Evolutionary conservation across 2,329 filamentous ascomycete species (phyloP).

Genomic region (Leptoxyphium fumago): DNA sequence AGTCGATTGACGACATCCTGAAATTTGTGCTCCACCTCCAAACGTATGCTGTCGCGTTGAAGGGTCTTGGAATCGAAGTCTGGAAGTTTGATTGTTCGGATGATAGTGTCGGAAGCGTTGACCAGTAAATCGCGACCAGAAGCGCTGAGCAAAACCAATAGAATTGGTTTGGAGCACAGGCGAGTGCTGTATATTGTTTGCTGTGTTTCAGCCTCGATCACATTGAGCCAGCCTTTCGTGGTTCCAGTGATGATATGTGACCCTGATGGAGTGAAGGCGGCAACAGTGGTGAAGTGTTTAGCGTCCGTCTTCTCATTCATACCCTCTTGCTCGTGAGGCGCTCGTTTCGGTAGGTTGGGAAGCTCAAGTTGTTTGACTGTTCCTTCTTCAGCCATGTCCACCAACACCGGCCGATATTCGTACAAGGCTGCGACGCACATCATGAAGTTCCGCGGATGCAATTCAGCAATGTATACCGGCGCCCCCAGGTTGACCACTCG

Average conservation of each 20-base stretch:
- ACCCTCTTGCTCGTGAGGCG: slow-evolving; percentile 54
- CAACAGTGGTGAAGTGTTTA: slow-evolving; percentile 87
- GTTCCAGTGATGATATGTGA: slow-evolving; percentile 86
- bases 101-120: slow-evolving; percentile 88
- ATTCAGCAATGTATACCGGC: slow-evolving; percentile 87
- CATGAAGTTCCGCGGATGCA: slow-evolving; percentile 77
- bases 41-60: slow-evolving; percentile 70
- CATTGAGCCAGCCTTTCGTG: slow-evolving; percentile 90
- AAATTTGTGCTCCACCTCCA: slow-evolving; percentile 94
- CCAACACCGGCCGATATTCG: slow-evolving; percentile 80
- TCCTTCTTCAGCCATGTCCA: slow-evolving; percentile 39
- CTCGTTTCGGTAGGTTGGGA: slow-evolving; percentile 67
- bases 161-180: slow-evolving; percentile 74
- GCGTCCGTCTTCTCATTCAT: slow-evolving; percentile 80
- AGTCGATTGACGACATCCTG: slow-evolving; percentile 92
- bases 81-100: slow-evolving; percentile 80
- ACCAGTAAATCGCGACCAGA: slow-evolving; percentile 80
- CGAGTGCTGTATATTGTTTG: slow-evolving; percentile 82
- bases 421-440: slow-evolving; percentile 85
- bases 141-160: slow-evolving; percentile 67
- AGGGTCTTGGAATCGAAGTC: slow-evolving; percentile 50
- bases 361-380: slow-evolving; percentile 58
- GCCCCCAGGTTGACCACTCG: slow-evolving; percentile 84
- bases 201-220: slow-evolving; percentile 70
- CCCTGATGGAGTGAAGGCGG: slow-evolving; percentile 72